phyloP scores from a whole-genome alignment of 805 yeast genomes.

The Wickerhamiella brachini region DNA sequence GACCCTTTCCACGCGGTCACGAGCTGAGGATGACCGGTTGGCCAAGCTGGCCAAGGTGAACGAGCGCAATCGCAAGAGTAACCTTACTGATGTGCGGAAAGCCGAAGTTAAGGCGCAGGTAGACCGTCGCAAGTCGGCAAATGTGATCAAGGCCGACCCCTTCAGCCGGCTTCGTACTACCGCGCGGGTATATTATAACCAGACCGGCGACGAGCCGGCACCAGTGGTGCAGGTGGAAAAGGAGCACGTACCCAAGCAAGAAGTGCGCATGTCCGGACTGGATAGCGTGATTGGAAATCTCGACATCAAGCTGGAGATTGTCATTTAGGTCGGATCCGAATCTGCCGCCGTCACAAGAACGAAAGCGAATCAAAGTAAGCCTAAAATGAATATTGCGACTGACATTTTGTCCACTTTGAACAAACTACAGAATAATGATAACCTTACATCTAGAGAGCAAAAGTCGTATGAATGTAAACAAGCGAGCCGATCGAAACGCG shows the following conservation, averaged over 20 bases:
- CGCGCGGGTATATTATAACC: conserved; percentile 60
- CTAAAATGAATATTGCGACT: not conserved
- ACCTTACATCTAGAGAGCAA: too few species aligned
- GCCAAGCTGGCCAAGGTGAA: conserved; percentile 62
- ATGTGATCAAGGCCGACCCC: conserved; percentile 42
- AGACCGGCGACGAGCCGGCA: conserved; percentile 21
- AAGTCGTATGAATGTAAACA: too few species aligned
- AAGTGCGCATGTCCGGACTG: conserved; percentile 15
- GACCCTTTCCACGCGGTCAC: not conserved
- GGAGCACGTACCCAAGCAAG: conserved; percentile 3
- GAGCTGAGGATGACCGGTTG: conserved; percentile 22
- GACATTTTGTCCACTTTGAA: too few species aligned
- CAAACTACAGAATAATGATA: too few species aligned
- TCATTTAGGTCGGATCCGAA: too few species aligned
- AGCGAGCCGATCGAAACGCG: too few species aligned
- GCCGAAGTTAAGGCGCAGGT: conserved; percentile 62
- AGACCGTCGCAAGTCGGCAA: conserved; percentile 31
- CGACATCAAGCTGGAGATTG: conserved; percentile 26
- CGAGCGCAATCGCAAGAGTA: conserved; percentile 71
- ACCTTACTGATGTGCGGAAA: conserved; percentile 58
- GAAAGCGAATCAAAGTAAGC: too few species aligned
- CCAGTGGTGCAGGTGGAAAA: conserved; percentile 3
- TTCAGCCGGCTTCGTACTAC: conserved; percentile 81
- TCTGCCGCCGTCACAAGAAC: too few species aligned
- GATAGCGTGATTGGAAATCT: conserved; percentile 28